Evolutionary conservation across 1,139 yeast genomes (phyloP).

Genomic region (Suzukiozyma palmioleophila): DNA sequence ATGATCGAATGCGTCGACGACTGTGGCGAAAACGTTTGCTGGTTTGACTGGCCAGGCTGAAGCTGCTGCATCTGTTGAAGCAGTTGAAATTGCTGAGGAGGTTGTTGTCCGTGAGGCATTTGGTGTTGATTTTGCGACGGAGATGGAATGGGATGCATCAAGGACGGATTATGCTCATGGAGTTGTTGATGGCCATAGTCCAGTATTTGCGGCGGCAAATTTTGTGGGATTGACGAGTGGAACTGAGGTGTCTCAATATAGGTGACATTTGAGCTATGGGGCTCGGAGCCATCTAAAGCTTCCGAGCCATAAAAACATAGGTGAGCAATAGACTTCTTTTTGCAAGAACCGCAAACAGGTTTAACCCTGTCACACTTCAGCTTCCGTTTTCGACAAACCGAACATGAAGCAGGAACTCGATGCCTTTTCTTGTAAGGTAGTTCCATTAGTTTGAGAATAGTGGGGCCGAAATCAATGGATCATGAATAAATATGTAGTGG

Average conservation of each 20-base stretch:
- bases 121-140: slow-evolving; percentile 4
- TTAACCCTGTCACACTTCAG: slow-evolving; percentile 56
- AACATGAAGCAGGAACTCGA: slow-evolving; percentile 43
- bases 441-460: slow-evolving; percentile 10
- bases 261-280: background rate
- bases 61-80: slow-evolving; percentile 1
- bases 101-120: slow-evolving; percentile 1
- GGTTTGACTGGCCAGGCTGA: background rate
- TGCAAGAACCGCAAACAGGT: slow-evolving; percentile 73
- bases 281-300: slow-evolving; percentile 1
- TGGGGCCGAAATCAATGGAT: too few relatives aligned
- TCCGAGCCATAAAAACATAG: slow-evolving; percentile 60
- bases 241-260: slow-evolving; percentile 4
- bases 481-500: too few relatives aligned
- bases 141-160: background rate
- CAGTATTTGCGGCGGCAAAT: background rate
- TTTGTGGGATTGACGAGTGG: slow-evolving; percentile 2
- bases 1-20: background rate
- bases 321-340: slow-evolving; percentile 69
- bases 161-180: background rate
- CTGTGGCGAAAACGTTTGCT: background rate
- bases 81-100: slow-evolving; percentile 1
- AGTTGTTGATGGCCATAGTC: background rate
- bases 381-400: slow-evolving; percentile 44
- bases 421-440: slow-evolving; percentile 34